Evolutionary conservation across 768 basidiomycete genomes (phyloP), one percentile per base, ranked within the genome.

Genomic region (Dacryopinax spathularia): DNA sequence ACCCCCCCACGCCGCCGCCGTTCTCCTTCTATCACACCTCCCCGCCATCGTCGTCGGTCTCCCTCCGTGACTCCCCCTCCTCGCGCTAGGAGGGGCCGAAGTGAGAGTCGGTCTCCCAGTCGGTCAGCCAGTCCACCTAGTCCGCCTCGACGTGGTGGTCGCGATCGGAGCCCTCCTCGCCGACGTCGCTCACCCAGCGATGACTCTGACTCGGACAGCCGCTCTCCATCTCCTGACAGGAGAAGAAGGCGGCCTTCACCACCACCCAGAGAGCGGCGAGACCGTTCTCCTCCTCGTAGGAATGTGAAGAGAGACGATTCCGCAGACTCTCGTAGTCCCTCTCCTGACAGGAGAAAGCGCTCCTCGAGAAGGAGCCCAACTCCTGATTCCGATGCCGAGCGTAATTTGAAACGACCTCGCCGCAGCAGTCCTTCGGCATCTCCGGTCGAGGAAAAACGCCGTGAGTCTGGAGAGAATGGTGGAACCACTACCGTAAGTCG

Each of bases 141-240:
- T 10, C 61, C 65, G 13, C 64, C 64, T 15, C 56, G 29, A 12
- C 60, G 64, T n/a, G 63, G 68, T 61, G 64, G 70, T 56, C 78
- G 78, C 66, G 83, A 81, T 65, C 81, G 82, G 48, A 84, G 83
- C 69, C 86, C 84, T 0, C 82, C 76, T 12, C 71, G 73, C 10
- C 68, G 72, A 22, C 72, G 75, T 33, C 69, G 74, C 18, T 41
- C 39, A 22, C 39, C 39, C 5, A 41, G 39, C 39, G 39, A 41
- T 18, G n/a, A n/a, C n/a, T 7, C 39, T 6, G 39, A 7, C 39
- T 18, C 18, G 18, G 39, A 41, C 39, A 41, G 7, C 39, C 5
- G 39, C 6, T 41, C 39, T 6, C 39, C 25, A 56, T 70, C 15
- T 76, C 63, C 48, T 16, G 48, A 34, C 18, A 34, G 31, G 10